Evolutionary conservation across 2,329 filamentous ascomycete species (phyloP).

Genomic region (Cercospora beticola): DNA sequence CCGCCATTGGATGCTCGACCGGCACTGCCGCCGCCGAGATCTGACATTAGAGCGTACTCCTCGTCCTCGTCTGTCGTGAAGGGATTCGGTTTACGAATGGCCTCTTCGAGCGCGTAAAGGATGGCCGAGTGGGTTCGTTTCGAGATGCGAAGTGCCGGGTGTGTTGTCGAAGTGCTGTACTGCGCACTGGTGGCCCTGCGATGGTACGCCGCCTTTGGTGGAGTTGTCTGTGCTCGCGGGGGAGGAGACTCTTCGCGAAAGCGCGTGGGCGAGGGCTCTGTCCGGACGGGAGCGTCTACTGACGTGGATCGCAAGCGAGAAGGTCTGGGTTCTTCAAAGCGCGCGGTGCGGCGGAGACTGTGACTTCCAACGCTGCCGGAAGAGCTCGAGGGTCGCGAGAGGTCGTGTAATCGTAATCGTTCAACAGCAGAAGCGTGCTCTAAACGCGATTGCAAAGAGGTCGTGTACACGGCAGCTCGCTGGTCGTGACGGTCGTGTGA

Average conservation of each 20-base stretch:
- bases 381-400: constrained; percentile 53
- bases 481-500: constrained; percentile 45
- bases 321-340: constrained; percentile 48
- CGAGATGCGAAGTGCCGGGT: constrained; percentile 68
- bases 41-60: constrained; percentile 90
- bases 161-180: constrained; percentile 42
- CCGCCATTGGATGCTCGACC: constrained; percentile 57
- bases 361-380: constrained; percentile 48
- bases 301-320: constrained; percentile 46
- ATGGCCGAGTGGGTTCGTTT: constrained; percentile 85
- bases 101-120: constrained; percentile 88
- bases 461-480: constrained; percentile 44
- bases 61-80: constrained; percentile 84
- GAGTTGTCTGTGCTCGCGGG: constrained; percentile 23
- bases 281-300: constrained; percentile 41
- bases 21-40: constrained; percentile 59
- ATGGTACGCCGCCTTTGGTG: constrained; percentile 35
- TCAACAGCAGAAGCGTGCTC: constrained; percentile 42
- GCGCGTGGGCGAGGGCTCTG: constrained; percentile 3
- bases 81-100: constrained; percentile 74
- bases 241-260: constrained; percentile 15
- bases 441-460: constrained; percentile 49
- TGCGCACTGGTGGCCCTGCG: constrained; percentile 37
- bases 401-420: constrained; percentile 32
- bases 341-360: constrained; percentile 56